These are phyloP conservation scores for Malassezia cuniculi DNA, from an alignment of 1,284 basidiomycete genomes.

Conservation along the genomic window DNA sequence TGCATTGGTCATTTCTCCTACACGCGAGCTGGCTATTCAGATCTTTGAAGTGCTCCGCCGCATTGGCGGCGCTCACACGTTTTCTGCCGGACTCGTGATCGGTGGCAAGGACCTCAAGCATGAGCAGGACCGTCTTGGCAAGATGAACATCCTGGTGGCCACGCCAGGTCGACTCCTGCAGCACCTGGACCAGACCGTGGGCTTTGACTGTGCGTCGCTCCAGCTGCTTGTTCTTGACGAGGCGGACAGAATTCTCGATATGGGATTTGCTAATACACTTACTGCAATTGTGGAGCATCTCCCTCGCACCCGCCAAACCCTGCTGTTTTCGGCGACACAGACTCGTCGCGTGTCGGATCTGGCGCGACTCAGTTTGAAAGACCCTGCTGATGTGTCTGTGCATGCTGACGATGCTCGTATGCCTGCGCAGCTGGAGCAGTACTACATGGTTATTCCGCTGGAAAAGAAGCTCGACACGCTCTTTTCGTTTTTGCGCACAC, in stretches of 20 bases:
- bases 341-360: constrained; percentile 79
- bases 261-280: constrained; percentile 81
- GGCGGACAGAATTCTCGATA: constrained; percentile 88
- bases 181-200: constrained; percentile 95
- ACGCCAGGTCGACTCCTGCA: constrained; percentile 89
- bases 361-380: constrained; percentile 73
- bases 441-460: constrained; percentile 71
- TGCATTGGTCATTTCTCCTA: constrained; percentile 85
- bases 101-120: constrained; percentile 93
- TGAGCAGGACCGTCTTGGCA: constrained; percentile 61
- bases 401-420: constrained; percentile 48
- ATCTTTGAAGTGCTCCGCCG: constrained; percentile 89
- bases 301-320: constrained; percentile 55
- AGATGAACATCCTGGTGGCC: constrained; percentile 95
- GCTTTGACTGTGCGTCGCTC: constrained; percentile 78
- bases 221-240: constrained; percentile 93
- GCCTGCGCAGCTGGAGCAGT: constrained; percentile 68
- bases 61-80: constrained; percentile 77
- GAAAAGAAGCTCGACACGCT: constrained; percentile 81
- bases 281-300: constrained; percentile 81
- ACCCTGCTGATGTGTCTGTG: constrained; percentile 62
- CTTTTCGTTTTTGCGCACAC: constrained; percentile 89
- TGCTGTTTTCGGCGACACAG: constrained; percentile 93
- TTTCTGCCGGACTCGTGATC: constrained; percentile 89
- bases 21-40: constrained; percentile 86